Base-by-base conservation (phyloP, 768 basidiomycete species). In the Boletus huronensis region DNA sequence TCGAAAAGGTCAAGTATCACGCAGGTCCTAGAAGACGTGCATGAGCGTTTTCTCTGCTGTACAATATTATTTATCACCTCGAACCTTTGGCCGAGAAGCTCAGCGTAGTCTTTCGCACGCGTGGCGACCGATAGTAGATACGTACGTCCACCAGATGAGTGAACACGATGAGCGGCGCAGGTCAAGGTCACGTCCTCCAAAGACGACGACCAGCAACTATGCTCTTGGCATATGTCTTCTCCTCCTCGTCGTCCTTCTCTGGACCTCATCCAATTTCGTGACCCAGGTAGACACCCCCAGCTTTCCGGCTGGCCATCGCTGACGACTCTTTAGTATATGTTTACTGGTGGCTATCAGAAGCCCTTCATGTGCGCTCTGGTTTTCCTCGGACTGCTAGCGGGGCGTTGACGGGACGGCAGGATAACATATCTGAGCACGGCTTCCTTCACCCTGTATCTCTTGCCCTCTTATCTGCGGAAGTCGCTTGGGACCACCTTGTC, bases 341-440 rank as follows among this genome's bases (percentile, higher is more conserved):
- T 81, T 50, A 75, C 74, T n/a, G 79, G 74, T 35, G 92, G 90
- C 40, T 96, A 85, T 62, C 82, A 87, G 67, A 98, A 97, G 64
- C 93, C 93, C 9, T 98, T 96, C 72, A 75, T 94, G 94, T 86
- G 57, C 53, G 81, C 72, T 48, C 29, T 38, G 28, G 36, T 25
- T 46, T 36, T 38, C 46, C 11, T 34, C 26, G 13, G 38, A 43
- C n/a, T 44, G 21, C 31, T 46, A 5, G 48, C 28, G 2, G n/a
- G 34, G 41, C 28, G 11, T 44, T 59, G 53, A 64, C 45, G 23
- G 29, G n/a, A 21, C 29, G 21, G 25, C 53, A 90, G 90, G 53
- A 81, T 92, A 48, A 95, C 96, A 11, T 98, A 97, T 65, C 75
- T 96, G 66, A 93, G 87, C 72, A 98, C 95, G 1, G 86, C 89